Conservation (phyloP, 768 basidiomycete genomes). For the Psilocybe cubensis region DNA sequence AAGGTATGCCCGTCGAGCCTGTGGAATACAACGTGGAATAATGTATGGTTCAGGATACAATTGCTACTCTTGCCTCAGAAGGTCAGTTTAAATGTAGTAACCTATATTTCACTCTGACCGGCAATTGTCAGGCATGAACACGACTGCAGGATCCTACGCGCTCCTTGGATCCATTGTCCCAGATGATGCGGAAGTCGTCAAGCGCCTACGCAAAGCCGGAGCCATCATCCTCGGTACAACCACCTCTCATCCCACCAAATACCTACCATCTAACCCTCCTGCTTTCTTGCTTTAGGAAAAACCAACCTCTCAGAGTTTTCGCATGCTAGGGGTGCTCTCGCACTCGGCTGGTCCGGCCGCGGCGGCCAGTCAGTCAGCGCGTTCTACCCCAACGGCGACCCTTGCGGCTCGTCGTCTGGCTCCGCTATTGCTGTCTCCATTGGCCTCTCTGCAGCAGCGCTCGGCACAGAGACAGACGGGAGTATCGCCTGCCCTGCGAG, state of each 20-base stretch:
- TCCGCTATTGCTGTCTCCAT: conserved; percentile 58
- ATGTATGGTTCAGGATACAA: conserved; percentile 41
- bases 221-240: conserved; percentile 45
- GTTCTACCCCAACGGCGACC: conserved; percentile 54
- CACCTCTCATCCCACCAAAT: not conserved
- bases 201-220: conserved; percentile 44
- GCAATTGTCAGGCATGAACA: conserved; percentile 47
- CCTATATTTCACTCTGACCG: not conserved
- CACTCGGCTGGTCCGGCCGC: conserved; percentile 62
- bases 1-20: conserved; percentile 37
- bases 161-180: conserved; percentile 46
- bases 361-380: conserved; percentile 54
- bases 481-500: conserved; percentile 58
- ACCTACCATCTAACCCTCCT: not conserved
- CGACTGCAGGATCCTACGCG: conserved; percentile 48
- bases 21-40: not conserved
- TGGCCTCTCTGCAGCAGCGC: conserved; percentile 47
- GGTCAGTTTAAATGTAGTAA: conserved; percentile 24
- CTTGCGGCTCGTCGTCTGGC: conserved; percentile 63
- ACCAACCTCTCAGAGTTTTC: conserved; percentile 60
- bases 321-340: conserved; percentile 44
- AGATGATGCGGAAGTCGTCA: conserved; percentile 48
- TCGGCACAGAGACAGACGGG: conserved; percentile 57
- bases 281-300: conserved; percentile 41
- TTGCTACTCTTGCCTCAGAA: conserved; percentile 47